Percentiles rank a stretch among this genome's conserved stretches.
Conservation (phyloP, 306 rosid genomes). For the Cicer judaicum region DNA sequence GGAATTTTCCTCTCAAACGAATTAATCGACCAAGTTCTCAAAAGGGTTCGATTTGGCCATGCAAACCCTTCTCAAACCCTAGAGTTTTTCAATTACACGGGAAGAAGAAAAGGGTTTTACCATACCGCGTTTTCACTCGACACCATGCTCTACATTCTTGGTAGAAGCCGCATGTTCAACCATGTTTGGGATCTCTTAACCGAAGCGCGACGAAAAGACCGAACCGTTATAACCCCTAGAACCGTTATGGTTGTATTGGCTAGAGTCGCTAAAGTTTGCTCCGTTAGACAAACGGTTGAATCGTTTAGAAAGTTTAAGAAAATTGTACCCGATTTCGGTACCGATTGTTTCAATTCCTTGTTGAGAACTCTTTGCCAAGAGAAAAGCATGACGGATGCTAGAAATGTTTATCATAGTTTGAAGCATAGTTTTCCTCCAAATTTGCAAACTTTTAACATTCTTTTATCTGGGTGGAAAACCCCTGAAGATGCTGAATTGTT, state of each 20-base stretch:
- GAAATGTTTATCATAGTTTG: constrained; percentile 84
- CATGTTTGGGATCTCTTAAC: constrained; percentile 63
- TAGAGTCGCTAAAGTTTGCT: constrained; percentile 79
- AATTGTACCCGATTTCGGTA: constrained; percentile 65
- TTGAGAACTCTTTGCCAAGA: constrained; percentile 88
- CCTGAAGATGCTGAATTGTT: constrained; percentile 82
- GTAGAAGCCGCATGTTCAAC: constrained; percentile 70
- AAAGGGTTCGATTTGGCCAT: constrained; percentile 83
- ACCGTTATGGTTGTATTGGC: constrained; percentile 82
- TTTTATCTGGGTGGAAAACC: constrained; percentile 88
- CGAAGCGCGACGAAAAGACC: constrained; percentile 59
- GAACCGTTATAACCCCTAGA: constrained; percentile 56
- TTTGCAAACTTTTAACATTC: constrained; percentile 81
- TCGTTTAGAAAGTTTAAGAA: constrained; percentile 74
- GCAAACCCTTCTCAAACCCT: constrained; percentile 73
- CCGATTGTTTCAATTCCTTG: constrained; percentile 70
- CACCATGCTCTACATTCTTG: constrained; percentile 80
- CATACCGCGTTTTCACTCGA: constrained; percentile 74
- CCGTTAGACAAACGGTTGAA: constrained; percentile 82
- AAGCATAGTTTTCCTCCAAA: constrained; percentile 69
- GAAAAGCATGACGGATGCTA: constrained; percentile 91
- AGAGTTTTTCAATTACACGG: constrained; percentile 73
- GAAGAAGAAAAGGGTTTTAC: constrained; percentile 70
- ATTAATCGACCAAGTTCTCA: constrained; percentile 69
- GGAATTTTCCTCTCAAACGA: constrained; percentile 79